These are phyloP conservation scores for Salvia miltiorrhiza DNA, from an alignment of 257 asterid genomes.

Conservation along the genomic window DNA sequence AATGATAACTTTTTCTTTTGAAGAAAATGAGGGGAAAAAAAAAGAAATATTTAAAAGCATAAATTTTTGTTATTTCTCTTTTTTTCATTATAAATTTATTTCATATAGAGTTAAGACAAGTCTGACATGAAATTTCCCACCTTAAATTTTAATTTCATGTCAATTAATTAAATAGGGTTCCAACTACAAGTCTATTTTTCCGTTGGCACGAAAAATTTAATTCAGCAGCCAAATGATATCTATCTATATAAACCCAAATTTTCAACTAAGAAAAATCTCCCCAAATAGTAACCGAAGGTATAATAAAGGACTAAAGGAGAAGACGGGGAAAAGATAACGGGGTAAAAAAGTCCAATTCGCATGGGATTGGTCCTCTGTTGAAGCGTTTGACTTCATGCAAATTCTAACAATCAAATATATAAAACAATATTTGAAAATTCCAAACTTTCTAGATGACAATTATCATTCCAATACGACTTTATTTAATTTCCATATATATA, in stretches of 20 bases:
- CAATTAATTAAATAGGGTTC: neutral
- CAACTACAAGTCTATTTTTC: neutral
- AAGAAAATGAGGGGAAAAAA: no score
- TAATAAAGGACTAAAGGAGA: no score
- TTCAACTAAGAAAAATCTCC: neutral
- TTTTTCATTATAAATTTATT: no score
- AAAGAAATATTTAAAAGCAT: no score
- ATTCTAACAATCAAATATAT: neutral
- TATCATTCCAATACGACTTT: slow-evolving; percentile 3
- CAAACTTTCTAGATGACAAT: slow-evolving; percentile 17
- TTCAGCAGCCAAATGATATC: neutral
- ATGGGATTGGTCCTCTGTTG: neutral
- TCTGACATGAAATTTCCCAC: neutral
- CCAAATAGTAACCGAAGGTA: neutral
- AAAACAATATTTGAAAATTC: slow-evolving; percentile 15
- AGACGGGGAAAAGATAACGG: neutral
- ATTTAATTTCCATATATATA: neutral
- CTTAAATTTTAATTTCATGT: neutral
- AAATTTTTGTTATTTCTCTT: no score
- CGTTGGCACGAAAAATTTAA: neutral
- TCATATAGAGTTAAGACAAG: no score
- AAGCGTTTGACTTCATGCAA: slow-evolving; percentile 20
- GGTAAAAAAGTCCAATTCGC: neutral
- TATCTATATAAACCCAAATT: neutral
- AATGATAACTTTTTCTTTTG: no score